Conservation (phyloP, 1,284 basidiomycete species). For the Ganoderma lingzhi region DNA sequence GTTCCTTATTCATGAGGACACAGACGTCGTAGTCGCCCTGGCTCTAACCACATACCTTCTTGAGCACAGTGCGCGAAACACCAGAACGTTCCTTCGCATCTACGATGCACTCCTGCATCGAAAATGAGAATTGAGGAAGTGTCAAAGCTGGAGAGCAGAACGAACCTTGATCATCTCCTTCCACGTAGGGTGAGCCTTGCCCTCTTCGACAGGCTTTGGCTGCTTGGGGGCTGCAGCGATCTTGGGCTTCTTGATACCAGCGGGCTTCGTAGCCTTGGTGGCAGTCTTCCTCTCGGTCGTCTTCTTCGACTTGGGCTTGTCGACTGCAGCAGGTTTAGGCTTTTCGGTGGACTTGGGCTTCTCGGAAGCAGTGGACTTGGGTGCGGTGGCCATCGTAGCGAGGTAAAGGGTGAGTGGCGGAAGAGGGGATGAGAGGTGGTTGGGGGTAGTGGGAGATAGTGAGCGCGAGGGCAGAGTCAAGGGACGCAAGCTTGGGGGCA, state of each 20-base stretch:
- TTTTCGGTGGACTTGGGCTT: constrained; percentile 33
- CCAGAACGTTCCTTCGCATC: constrained; percentile 79
- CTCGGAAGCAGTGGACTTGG: constrained; percentile 32
- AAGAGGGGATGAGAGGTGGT: constrained; percentile 6
- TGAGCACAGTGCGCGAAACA: constrained; percentile 90
- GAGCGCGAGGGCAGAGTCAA: constrained; percentile 27
- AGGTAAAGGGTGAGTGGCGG: constrained; percentile 2
- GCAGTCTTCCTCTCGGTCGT: constrained; percentile 41
- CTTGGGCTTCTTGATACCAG: constrained; percentile 44
- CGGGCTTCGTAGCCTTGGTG: constrained; percentile 49
- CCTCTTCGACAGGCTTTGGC: constrained; percentile 43
- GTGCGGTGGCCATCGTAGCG: constrained; percentile 33
- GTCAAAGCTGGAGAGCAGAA: not conserved
- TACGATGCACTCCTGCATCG: constrained; percentile 79
- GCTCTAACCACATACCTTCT: constrained; percentile 64
- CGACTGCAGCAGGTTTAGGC: constrained; percentile 26
- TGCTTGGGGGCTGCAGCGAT: constrained; percentile 42
- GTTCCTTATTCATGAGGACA: constrained; percentile 22
- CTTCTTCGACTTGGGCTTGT: constrained; percentile 27
- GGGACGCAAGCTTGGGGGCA: constrained; percentile 32
- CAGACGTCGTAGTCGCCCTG: constrained; percentile 9
- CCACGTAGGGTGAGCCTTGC: constrained; percentile 68
- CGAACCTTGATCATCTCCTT: constrained; percentile 82
- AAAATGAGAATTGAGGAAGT: constrained; percentile 16
- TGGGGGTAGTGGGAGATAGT: constrained; percentile 17